phyloP scores from a whole-genome alignment of 129 eudicot genomes.

The Heracleum sosnowskyi region DNA sequence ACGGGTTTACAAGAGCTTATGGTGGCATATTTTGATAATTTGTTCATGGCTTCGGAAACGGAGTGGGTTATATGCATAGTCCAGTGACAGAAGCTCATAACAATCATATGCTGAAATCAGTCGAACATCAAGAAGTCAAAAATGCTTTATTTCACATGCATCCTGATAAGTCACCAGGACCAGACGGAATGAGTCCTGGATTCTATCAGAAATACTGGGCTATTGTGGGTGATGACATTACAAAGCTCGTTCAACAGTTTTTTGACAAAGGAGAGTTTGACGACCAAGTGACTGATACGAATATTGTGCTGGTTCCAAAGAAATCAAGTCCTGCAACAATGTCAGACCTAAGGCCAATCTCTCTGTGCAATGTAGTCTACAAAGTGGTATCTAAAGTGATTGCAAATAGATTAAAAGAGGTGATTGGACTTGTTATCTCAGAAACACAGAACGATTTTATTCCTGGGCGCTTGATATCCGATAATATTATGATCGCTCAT shows the following conservation, averaged over 20 bases:
- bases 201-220: not conserved
- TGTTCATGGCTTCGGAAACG: not conserved
- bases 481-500: not conserved
- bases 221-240: not conserved
- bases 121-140: not conserved
- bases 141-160: not conserved
- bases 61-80: not conserved
- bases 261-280: not conserved
- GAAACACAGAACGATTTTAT: not conserved
- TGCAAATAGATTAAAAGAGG: not conserved
- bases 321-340: not conserved
- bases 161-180: not conserved
- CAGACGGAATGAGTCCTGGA: not conserved
- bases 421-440: not conserved
- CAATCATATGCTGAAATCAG: not conserved
- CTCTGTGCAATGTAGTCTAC: not conserved
- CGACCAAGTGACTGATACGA: not conserved
- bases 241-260: not conserved
- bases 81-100: not conserved
- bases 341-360: not conserved
- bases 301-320: not conserved
- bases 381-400: not conserved
- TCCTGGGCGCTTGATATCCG: not conserved
- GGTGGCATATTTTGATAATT: not conserved
- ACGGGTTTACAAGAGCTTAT: not conserved